Evolutionary conservation across 148 eudicot genomes (phyloP).

Genomic region (Nepenthes gracilis): DNA sequence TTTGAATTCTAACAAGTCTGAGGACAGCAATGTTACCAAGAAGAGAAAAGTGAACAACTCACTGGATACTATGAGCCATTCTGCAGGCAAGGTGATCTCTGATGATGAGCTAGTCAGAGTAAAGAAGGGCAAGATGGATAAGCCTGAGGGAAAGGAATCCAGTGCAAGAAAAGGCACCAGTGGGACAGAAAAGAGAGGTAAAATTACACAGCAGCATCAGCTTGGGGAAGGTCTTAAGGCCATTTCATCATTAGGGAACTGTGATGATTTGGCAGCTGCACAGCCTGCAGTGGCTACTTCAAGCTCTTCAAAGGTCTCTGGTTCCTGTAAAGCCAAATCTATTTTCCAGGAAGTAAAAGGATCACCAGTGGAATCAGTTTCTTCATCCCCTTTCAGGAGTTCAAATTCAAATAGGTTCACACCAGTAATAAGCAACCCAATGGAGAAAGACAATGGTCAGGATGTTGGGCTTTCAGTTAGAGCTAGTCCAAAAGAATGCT

Average conservation of each 20-base stretch:
- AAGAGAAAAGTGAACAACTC: slow-evolving; percentile 50
- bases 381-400: slow-evolving; percentile 78
- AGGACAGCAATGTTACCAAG: slow-evolving; percentile 27
- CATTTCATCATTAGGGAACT: slow-evolving; percentile 11
- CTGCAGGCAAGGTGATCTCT: slow-evolving; percentile 23
- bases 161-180: slow-evolving; percentile 32
- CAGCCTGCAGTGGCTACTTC: slow-evolving; percentile 65
- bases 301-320: slow-evolving; percentile 92
- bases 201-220: slow-evolving; percentile 17
- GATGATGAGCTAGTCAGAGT: slow-evolving; percentile 40
- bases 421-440: slow-evolving; percentile 17
- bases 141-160: slow-evolving; percentile 46
- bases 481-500: slow-evolving; percentile 23
- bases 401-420: slow-evolving; percentile 32
- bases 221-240: slow-evolving; percentile 10
- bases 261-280: slow-evolving; percentile 16
- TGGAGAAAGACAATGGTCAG: slow-evolving; percentile 23
- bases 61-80: slow-evolving; percentile 15
- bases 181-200: slow-evolving; percentile 35
- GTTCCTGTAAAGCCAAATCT: slow-evolving; percentile 44
- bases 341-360: slow-evolving; percentile 55
- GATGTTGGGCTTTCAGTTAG: slow-evolving; percentile 14
- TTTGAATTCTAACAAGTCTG: slow-evolving; percentile 20
- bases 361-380: slow-evolving; percentile 94
- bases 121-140: slow-evolving; percentile 56